Base-by-base conservation (phyloP, 345 rosid genomes). In the Populus nigra region DNA sequence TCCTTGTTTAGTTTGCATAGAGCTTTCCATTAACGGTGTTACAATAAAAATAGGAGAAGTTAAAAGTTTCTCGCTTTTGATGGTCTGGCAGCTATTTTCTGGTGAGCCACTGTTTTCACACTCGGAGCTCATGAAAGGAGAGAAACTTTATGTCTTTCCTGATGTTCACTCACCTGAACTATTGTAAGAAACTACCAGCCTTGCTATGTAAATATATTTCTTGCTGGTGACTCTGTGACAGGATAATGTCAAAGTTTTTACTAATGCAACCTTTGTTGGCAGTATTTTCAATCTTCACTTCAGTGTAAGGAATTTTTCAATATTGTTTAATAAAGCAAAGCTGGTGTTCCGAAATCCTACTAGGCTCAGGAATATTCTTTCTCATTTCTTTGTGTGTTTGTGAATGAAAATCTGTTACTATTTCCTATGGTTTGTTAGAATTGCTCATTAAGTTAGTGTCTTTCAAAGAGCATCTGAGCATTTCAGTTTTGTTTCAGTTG, bases 41-140 rank as follows among this genome's bases (percentile, higher is more conserved):
- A 11, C 35, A 68, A 8, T 61, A 72, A 36, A 41, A 31, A 45
- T 68, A 63, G 8, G 39, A 49, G 43, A 22, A 36, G 18, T 47
- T 50, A n/a, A 36, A 41, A 16, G 18, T 69, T 68, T 73, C 31
- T 75, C n/a, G 55, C 53, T 73, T 82, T 81, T 74, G 65, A 80
- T 83, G 84, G 72, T 82, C 79, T 78, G 71, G 7, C 91, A 95
- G 99, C 80, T 95, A 59, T 93, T 92, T 84, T 90, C 96, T 55
- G 96, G 94, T 38, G 90, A 91, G 78, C 84, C 99, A 68, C 83
- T 88, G 75, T 95, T 90, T 87, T 90, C 83, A 17, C 90, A 90
- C 83, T 86, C 50, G 53, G 85, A 91, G 63, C 94, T 87, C 76
- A 81, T 88, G 53, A 92, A 85, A 82, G 87, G 76, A 65, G 84